Evolutionary conservation across 2,329 filamentous ascomycete genomes (phyloP).

Genomic region (Clathrospora elynae): DNA sequence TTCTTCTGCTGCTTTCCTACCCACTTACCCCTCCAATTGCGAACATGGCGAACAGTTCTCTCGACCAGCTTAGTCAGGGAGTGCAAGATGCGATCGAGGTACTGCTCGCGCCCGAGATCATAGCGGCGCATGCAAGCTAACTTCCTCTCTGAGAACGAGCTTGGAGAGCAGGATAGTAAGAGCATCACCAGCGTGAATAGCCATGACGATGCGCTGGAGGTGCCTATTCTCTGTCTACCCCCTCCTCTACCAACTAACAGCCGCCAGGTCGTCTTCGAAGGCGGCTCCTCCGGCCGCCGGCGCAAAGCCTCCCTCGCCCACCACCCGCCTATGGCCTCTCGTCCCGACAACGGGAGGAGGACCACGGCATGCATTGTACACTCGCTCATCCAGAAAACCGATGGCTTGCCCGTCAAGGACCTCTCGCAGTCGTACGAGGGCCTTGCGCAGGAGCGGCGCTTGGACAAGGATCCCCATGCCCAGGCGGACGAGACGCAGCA

Average conservation of each 20-base stretch:
- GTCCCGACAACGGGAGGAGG: slow-evolving; percentile 43
- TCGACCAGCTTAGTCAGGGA: slow-evolving; percentile 22
- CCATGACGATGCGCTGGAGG: slow-evolving; percentile 52
- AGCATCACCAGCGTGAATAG: slow-evolving; percentile 38
- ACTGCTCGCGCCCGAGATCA: slow-evolving; percentile 24
- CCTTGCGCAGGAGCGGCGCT: slow-evolving; percentile 41
- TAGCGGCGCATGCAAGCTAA: slow-evolving; percentile 36
- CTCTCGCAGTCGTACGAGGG: slow-evolving; percentile 41
- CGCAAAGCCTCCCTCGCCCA: slow-evolving; percentile 65
- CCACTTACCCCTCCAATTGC: background rate
- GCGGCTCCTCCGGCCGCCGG: slow-evolving; percentile 55
- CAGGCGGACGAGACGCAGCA: slow-evolving; percentile 52
- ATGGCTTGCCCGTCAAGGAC: slow-evolving; percentile 35
- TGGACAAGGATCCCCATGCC: slow-evolving; percentile 52
- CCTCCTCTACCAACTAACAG: slow-evolving; percentile 7
- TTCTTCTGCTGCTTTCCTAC: slow-evolving; percentile 5
- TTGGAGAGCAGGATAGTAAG: slow-evolving; percentile 34
- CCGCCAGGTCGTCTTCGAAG: slow-evolving; percentile 62
- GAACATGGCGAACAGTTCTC: slow-evolving; percentile 31
- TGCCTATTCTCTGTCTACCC: slow-evolving; percentile 19
- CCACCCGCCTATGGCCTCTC: slow-evolving; percentile 37
- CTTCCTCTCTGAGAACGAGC: slow-evolving; percentile 43
- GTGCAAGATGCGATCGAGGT: slow-evolving; percentile 35
- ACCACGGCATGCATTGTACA: slow-evolving; percentile 67
- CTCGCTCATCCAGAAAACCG: slow-evolving; percentile 58